Percentiles rank a stretch among this genome's conserved stretches.
These are phyloP conservation scores for Boletales sp. DNA, from an alignment of 768 basidiomycete species.

Conservation along the genomic window DNA sequence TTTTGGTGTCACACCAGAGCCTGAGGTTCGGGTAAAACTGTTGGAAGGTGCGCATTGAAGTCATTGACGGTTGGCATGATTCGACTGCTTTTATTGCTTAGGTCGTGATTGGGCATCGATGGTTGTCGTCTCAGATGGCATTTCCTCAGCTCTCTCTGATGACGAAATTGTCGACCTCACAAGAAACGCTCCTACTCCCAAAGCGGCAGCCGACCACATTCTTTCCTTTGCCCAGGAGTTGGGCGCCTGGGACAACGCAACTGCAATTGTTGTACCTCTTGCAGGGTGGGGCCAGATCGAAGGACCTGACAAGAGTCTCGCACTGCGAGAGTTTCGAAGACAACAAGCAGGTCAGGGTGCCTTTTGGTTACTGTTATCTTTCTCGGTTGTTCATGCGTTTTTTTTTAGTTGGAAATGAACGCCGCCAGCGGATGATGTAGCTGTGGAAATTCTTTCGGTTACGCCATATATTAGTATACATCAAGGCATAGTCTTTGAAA, in stretches of 20 bases:
- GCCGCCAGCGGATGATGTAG: constrained; percentile 60
- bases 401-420: constrained; percentile 56
- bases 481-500: too few relatives aligned
- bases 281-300: constrained; percentile 84
- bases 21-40: constrained; percentile 75
- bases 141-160: constrained; percentile 88
- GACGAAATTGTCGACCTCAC: constrained; percentile 93
- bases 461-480: too few relatives aligned
- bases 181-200: constrained; percentile 66
- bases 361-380: background rate
- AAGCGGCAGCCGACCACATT: constrained; percentile 77
- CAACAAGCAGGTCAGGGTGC: constrained; percentile 52
- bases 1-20: constrained; percentile 91
- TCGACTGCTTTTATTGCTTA: constrained; percentile 27
- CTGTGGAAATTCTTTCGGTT: background rate
- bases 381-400: background rate
- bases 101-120: constrained; percentile 85
- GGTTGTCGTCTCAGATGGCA: constrained; percentile 88
- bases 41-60: constrained; percentile 55
- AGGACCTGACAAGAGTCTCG: constrained; percentile 80
- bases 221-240: constrained; percentile 85
- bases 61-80: background rate
- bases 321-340: constrained; percentile 76
- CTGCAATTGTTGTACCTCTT: constrained; percentile 86
- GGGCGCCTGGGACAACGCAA: constrained; percentile 83